These are phyloP conservation scores for Hypsizygus marmoreus DNA, from an alignment of 768 basidiomycete genomes.

Conservation along the genomic window DNA sequence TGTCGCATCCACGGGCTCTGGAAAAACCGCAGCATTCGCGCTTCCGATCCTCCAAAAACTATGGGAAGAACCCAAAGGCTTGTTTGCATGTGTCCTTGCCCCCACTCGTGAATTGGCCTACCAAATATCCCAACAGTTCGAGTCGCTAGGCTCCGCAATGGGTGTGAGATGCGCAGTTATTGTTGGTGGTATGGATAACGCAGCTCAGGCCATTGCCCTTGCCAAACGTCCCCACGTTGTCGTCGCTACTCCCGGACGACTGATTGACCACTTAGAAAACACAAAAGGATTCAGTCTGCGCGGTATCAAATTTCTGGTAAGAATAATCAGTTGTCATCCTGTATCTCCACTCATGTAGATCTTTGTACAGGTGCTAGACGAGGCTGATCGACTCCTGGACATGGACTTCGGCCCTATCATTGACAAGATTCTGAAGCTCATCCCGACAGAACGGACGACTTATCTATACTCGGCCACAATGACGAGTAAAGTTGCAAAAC, in stretches of 20 bases:
- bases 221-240: constrained; percentile 94
- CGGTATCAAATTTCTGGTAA: constrained; percentile 82
- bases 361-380: constrained; percentile 81
- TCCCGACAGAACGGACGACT: constrained; percentile 92
- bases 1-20: constrained; percentile 96
- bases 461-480: constrained; percentile 98
- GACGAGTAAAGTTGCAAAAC: constrained; percentile 97
- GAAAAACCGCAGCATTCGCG: constrained; percentile 97
- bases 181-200: constrained; percentile 94
- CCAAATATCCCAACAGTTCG: constrained; percentile 97
- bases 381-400: constrained; percentile 93
- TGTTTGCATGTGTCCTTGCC: constrained; percentile 92
- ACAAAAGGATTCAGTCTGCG: constrained; percentile 96
- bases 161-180: constrained; percentile 90
- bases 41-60: constrained; percentile 94
- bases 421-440: constrained; percentile 93
- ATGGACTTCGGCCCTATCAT: constrained; percentile 96
- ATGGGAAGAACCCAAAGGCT: constrained; percentile 93
- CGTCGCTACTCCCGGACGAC: constrained; percentile 92
- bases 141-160: constrained; percentile 87
- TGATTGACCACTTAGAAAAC: constrained; percentile 93
- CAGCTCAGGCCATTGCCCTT: constrained; percentile 87
- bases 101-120: constrained; percentile 98
- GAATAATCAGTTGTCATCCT: constrained; percentile 23
- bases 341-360: not conserved